Base-by-base conservation (phyloP, 306 rosid genomes). In the Medicago arabica region DNA sequence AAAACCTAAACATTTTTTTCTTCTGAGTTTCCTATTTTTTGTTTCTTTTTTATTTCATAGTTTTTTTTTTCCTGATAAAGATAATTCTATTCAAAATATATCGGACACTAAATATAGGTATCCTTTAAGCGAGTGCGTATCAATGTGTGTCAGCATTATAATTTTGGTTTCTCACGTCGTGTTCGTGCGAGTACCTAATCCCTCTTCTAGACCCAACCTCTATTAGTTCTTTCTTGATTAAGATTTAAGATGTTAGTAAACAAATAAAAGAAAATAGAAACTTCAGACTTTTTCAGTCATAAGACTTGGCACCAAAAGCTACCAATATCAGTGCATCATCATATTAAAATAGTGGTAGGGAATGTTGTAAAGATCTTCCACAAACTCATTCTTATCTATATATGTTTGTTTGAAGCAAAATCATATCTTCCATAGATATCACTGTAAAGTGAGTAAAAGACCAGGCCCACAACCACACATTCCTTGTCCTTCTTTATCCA, bases 331-430 rank as follows among this genome's bases (percentile, higher is more conserved):
- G 59, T 50, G 84, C 5, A 12, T 46, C 66, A 74, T 74, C 58
- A 53, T 23, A 80, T 49, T 80, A 55, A 38, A 59, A 68, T 36
- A 70, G 66, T 36, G 75, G 71, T 74, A 74, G 80, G 66, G 47
- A 77, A 50, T 50, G 78, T 15, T 31, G 43, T 70, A 71, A 69
- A 62, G 71, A 77, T 81, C 9, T 77, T 75, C 78, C 74, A 74
- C 68, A 60, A 54, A 60, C 71, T 82, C 82, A 51, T 78, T 80
- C 85, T 78, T 83, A 78, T 78, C 86, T 83, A 67, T 15, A 71
- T 74, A 80, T 21, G n/a, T n/a, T n/a, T n/a, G n/a, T 58, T 4
- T 11, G 25, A 59, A 53, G 75, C 83, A 73, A 79, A 79, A 87
- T 87, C 75, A 82, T 82, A 74, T 41, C 78, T 47, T 75, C 75